Evolutionary conservation across 164 flowering plant genomes (phyloP).

Genomic region (Magnolia sinica): DNA sequence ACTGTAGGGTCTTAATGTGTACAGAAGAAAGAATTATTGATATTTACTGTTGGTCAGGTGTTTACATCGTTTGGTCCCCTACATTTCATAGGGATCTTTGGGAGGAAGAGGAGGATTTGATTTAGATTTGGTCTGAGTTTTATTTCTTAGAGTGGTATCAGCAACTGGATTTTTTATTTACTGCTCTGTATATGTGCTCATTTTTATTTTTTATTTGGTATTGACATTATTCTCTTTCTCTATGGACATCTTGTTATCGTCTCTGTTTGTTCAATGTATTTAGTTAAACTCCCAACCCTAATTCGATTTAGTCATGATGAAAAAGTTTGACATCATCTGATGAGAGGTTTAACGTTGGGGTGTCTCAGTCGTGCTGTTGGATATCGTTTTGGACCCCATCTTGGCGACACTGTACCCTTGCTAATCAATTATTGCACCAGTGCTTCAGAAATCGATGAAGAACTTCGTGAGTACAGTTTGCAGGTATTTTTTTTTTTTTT

Average conservation of each 20-base stretch:
- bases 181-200: background rate
- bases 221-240: too few relatives aligned
- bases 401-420: conserved; percentile 83
- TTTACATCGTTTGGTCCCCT: too few relatives aligned
- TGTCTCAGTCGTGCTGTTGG: conserved; percentile 92
- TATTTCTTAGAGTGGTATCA: too few relatives aligned
- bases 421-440: conserved; percentile 75
- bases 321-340: background rate
- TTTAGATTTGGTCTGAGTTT: too few relatives aligned
- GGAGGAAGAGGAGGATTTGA: too few relatives aligned
- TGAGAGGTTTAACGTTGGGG: background rate
- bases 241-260: too few relatives aligned
- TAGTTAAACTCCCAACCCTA: background rate
- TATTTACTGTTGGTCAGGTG: too few relatives aligned
- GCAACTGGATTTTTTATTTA: too few relatives aligned
- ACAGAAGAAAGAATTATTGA: too few relatives aligned
- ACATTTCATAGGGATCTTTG: too few relatives aligned
- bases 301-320: background rate
- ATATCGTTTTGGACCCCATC: conserved; percentile 96
- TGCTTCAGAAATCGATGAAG: conserved; percentile 97
- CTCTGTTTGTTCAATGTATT: background rate
- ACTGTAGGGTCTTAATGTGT: too few relatives aligned
- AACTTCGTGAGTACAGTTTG: conserved; percentile 96
- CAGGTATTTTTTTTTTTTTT: conserved; percentile 51
- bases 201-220: background rate